Base-by-base conservation (phyloP, 1,284 basidiomycete genomes). In the Apiotrichum veenhuisii region DNA sequence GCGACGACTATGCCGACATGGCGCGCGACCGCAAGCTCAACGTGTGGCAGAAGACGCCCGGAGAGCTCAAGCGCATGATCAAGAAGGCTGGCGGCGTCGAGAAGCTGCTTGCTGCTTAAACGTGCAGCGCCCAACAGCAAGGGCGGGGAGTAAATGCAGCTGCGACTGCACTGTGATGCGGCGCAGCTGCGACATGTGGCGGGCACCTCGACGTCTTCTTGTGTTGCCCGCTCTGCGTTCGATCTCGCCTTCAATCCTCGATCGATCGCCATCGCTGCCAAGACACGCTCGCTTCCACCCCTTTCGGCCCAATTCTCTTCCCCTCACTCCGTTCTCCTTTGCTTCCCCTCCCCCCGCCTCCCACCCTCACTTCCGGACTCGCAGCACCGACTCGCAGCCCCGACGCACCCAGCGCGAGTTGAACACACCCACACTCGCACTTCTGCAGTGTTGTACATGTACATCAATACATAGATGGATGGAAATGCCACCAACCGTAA, bases 1-100 rank as follows among this genome's bases (percentile, higher is more conserved):
- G 86, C 0, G 78, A 81, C 38, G 87, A 98, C 76, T 78, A 86
- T 20, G 82, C 84, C 26, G 80, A 77, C 40, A 96, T 96, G 91
- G 84, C 86, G 12, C 81, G 81, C 62, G 94, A 98, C 78, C 78
- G 84, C 62, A 86, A 82, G 74, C 75, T 88, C 60, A 98, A 98
- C 71, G 77, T 84, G 23, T 87, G 86, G 77, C 95, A 98, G 78
- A 85, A 87, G 72, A 98, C 93, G 5, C 82, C 81, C 37, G 94
- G 91, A 18, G 86, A 94, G 78, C 78, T 98, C 69, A 82, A 73
- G 67, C 68, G 80, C 50, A 74, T 73, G 66, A 66, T 73, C 44
- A 67, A 67, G 47, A 71, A 71, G 58, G 68, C 68, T 18, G 68
- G 68, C 15, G 68, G 68, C 18, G 61, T 61, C 25, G 63, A 58